These are phyloP conservation scores for Phlegmacium glaucopus DNA, from an alignment of 768 basidiomycete genomes.

Conservation along the genomic window DNA sequence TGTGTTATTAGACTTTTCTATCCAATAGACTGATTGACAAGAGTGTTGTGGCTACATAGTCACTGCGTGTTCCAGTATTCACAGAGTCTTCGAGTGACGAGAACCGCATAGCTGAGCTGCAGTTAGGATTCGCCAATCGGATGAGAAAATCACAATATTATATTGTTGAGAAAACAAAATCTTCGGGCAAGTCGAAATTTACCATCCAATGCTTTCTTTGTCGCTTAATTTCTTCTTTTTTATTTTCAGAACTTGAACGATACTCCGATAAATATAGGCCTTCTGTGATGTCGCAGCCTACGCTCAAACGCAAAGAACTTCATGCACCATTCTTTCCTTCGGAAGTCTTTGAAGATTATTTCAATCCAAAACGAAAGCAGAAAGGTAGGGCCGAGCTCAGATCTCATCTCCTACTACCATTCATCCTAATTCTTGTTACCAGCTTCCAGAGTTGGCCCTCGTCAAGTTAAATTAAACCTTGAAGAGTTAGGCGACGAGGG, in stretches of 20 bases:
- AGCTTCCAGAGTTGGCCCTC: constrained; percentile 10
- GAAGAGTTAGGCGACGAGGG: constrained; percentile 67
- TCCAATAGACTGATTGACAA: constrained; percentile 18
- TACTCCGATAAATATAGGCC: constrained; percentile 85
- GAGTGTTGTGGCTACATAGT: constrained; percentile 37
- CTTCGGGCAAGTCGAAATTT: constrained; percentile 39
- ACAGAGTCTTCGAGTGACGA: constrained; percentile 66
- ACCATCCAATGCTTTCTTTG: neutral
- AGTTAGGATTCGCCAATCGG: constrained; percentile 62
- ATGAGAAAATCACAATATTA: constrained; percentile 72
- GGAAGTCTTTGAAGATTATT: constrained; percentile 74
- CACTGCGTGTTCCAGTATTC: constrained; percentile 65
- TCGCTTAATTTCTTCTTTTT: neutral
- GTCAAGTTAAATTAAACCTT: constrained; percentile 50
- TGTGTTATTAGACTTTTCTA: constrained; percentile 38
- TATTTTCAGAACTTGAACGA: constrained; percentile 61
- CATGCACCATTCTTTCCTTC: constrained; percentile 76
- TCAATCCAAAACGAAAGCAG: constrained; percentile 69
- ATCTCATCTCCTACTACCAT: neutral
- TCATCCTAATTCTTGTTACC: constrained; percentile 4
- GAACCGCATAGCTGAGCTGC: constrained; percentile 59
- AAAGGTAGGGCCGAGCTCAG: constrained; percentile 31
- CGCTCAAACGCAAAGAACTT: constrained; percentile 66
- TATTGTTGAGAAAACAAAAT: constrained; percentile 67
- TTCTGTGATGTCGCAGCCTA: constrained; percentile 54